Evolutionary conservation across 2,329 filamentous ascomycete genomes (phyloP), one percentile per base, ranked within the genome.

Genomic region (Neurospora sp.): DNA sequence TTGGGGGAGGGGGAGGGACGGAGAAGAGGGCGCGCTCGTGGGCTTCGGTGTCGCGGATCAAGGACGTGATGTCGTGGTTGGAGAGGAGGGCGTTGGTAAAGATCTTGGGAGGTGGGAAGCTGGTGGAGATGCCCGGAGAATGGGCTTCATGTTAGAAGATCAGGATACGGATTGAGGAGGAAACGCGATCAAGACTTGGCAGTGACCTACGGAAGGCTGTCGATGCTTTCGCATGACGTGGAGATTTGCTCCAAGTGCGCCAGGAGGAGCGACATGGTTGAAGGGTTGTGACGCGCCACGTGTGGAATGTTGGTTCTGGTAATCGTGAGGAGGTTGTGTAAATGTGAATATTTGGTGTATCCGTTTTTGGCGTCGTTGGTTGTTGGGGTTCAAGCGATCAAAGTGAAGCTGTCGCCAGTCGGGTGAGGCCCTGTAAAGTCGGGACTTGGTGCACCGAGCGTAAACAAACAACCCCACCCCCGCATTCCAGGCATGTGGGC

Each of bases 1-100:
- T 85, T 3, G 85, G 84, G 5, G 82, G 85, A 0, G 91, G 88
- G 0, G 92, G 89, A 0, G 95, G 93, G 0, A 97, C 90, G 43
- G 95, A 96, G 83, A 98, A 99, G 19, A 99, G 88, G 7, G 95
- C 95, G 76, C 94, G 91, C 80, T 99, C 96, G 81, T 98, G 95
- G 28, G 91, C 83, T 80, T 99, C 96, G 3, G 95, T 97, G 79
- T 99, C 96, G 72, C 96, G 92, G 77, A 99, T 97, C 67, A 99
- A 84, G 13, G 92, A 88, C 4, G 96, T 98, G 75, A 99, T 98
- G 80, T 99, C 96, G 80, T 94, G 90, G 74, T 90, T 90, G 70
- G 91, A 90, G 67, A 98, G 89, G 46, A 99, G 86, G 40, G 96
- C 93, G 79, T 97, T 97, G 75, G 94, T 96, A 82, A 98, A 99